Evolutionary conservation across 2,329 filamentous ascomycete genomes (phyloP).

Genomic region (Epichloe sp.): DNA sequence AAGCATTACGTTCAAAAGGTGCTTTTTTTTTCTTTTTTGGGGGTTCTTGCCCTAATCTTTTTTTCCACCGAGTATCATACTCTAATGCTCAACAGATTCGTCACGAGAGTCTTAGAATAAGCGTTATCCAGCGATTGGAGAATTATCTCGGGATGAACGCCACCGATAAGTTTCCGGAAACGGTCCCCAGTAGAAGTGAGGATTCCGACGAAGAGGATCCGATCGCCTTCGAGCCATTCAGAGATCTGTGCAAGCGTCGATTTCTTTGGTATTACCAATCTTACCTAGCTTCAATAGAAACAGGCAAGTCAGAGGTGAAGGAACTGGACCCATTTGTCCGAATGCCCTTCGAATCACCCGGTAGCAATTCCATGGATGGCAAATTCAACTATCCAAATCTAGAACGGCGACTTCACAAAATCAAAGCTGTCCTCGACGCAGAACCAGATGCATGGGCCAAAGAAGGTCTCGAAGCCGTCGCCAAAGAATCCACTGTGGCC

Average conservation of each 20-base stretch:
- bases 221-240: slow-evolving; percentile 69
- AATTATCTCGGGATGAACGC: slow-evolving; percentile 55
- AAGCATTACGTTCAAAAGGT: slow-evolving; percentile 70
- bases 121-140: slow-evolving; percentile 77
- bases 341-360: slow-evolving; percentile 70
- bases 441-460: slow-evolving; percentile 61
- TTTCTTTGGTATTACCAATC: slow-evolving; percentile 95
- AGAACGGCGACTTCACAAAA: slow-evolving; percentile 50
- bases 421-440: slow-evolving; percentile 57
- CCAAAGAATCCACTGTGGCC: slow-evolving; percentile 60
- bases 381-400: slow-evolving; percentile 70
- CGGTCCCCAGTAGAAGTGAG: slow-evolving; percentile 18
- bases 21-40: slow-evolving; percentile 2
- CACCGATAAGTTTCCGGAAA: slow-evolving; percentile 18
- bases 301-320: slow-evolving; percentile 49
- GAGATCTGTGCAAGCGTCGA: slow-evolving; percentile 76
- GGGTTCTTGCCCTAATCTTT: not conserved
- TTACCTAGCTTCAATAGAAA: slow-evolving; percentile 59
- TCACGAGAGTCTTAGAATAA: slow-evolving; percentile 78
- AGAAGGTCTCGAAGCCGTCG: slow-evolving; percentile 50
- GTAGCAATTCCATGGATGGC: slow-evolving; percentile 73
- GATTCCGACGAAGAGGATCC: slow-evolving; percentile 39
- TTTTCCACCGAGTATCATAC: not conserved
- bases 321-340: slow-evolving; percentile 53
- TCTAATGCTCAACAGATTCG: slow-evolving; percentile 49